phyloP scores from a whole-genome alignment of 768 basidiomycete species.

The Mycena venus region DNA sequence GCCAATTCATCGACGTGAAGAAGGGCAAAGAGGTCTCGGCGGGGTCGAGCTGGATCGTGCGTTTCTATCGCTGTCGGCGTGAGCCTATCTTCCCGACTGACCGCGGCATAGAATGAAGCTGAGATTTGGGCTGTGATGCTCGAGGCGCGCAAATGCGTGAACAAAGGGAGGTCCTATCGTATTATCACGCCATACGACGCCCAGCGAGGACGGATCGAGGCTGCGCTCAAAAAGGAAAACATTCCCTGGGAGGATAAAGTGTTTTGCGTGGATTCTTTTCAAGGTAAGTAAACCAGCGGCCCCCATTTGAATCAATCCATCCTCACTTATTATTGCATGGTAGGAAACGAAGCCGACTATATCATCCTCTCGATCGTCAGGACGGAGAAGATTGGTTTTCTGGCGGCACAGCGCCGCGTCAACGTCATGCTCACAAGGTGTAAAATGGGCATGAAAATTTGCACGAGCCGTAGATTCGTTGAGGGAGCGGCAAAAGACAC shows the following conservation, averaged over 20 bases:
- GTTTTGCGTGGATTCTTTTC: slow-evolving; percentile 86
- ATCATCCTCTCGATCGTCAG: slow-evolving; percentile 83
- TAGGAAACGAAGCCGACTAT: slow-evolving; percentile 82
- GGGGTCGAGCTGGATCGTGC: slow-evolving; percentile 55
- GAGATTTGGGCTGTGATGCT: slow-evolving; percentile 64
- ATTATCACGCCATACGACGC: slow-evolving; percentile 85
- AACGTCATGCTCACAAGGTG: slow-evolving; percentile 86
- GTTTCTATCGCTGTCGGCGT: background rate
- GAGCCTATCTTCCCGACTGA: background rate
- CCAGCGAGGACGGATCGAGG: slow-evolving; percentile 70
- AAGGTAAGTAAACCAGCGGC: slow-evolving; percentile 64
- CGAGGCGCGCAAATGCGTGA: slow-evolving; percentile 57
- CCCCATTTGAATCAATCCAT: too few species aligned
- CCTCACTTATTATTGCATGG: background rate
- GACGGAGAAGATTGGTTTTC: slow-evolving; percentile 72
- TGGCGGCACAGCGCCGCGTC: slow-evolving; percentile 67
- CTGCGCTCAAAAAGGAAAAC: slow-evolving; percentile 56
- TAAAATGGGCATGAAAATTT: slow-evolving; percentile 77
- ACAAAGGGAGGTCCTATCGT: slow-evolving; percentile 56
- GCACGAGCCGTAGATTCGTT: slow-evolving; percentile 68
- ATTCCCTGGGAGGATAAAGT: slow-evolving; percentile 71
- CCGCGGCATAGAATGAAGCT: slow-evolving; percentile 59
- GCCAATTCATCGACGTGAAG: slow-evolving; percentile 69
- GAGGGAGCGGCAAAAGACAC: slow-evolving; percentile 46
- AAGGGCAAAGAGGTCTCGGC: slow-evolving; percentile 46